A percentile compares a stretch with the other conserved stretches of the same genome.
These are phyloP conservation scores for Phytopythium montanum DNA, from an alignment of 352 stramenopile species.

Conservation along the genomic window DNA sequence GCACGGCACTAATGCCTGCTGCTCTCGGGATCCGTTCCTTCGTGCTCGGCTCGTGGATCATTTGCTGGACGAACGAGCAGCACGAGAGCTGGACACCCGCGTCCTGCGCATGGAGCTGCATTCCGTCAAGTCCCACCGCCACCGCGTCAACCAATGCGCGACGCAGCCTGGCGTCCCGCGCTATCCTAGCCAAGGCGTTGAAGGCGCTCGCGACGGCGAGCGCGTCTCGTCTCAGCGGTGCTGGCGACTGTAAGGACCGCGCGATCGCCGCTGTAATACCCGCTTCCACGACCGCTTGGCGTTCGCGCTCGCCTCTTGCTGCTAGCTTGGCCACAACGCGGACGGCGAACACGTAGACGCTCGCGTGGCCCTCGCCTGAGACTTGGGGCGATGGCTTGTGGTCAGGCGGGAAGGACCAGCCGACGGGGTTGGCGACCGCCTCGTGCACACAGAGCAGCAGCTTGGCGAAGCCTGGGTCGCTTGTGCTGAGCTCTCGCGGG, in stretches of 20 bases:
- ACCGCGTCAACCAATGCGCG: constrained; percentile 28
- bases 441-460: constrained; percentile 32
- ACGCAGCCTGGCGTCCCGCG: constrained; percentile 35
- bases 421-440: constrained; percentile 23
- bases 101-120: constrained; percentile 26
- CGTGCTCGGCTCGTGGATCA: constrained; percentile 53
- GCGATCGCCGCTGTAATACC: constrained; percentile 36
- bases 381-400: background rate
- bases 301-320: constrained; percentile 42
- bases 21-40: constrained; percentile 39
- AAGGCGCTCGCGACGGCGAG: constrained; percentile 23
- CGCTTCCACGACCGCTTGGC: constrained; percentile 35
- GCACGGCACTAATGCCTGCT: constrained; percentile 25
- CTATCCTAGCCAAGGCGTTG: constrained; percentile 47
- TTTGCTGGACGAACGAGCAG: constrained; percentile 68
- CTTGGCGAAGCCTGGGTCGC: constrained; percentile 36
- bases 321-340: constrained; percentile 42
- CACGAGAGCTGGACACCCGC: constrained; percentile 38
- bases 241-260: constrained; percentile 11
- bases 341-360: constrained; percentile 35
- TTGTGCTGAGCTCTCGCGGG: constrained; percentile 25
- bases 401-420: constrained; percentile 15
- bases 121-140: constrained; percentile 23
- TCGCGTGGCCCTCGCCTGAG: constrained; percentile 15
- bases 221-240: constrained; percentile 5